A percentile compares a stretch with the other conserved stretches of the same genome.
Evolutionary conservation across 768 basidiomycete genomes (phyloP).

Genomic region (Auricularia auricula-judae): DNA sequence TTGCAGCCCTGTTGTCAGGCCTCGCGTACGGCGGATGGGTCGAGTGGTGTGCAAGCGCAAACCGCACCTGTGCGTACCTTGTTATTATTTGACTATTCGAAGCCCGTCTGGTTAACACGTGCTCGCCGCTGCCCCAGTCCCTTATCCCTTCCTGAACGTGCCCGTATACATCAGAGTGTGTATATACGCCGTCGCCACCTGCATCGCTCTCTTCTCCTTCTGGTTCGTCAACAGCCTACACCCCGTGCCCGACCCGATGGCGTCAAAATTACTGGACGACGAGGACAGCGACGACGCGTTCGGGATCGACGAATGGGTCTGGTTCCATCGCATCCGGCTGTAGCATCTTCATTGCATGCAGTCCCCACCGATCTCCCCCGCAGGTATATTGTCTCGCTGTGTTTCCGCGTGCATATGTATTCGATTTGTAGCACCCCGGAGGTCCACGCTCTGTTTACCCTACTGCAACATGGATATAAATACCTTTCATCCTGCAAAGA

Average conservation of each 20-base stretch:
- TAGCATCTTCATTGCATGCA: not conserved
- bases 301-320: not conserved
- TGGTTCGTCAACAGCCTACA: conserved; percentile 50
- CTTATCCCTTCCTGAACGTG: conserved; percentile 75
- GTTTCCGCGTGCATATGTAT: not conserved
- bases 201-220: conserved; percentile 46
- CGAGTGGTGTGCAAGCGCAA: conserved; percentile 54
- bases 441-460: no score
- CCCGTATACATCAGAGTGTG: conserved; percentile 36
- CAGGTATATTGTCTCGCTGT: not conserved
- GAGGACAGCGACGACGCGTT: not conserved
- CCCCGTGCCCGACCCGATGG: conserved; percentile 4
- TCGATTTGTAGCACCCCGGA: no score
- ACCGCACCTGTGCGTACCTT: conserved; percentile 44
- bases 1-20: conserved; percentile 21
- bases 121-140: conserved; percentile 33
- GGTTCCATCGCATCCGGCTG: not conserved
- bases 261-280: not conserved
- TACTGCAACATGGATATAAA: no score
- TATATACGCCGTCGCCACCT: conserved; percentile 47
- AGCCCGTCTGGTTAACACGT: not conserved
- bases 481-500: no score
- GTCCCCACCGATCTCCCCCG: not conserved
- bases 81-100: not conserved
- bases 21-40: conserved; percentile 51